Conservation (phyloP, 352 stramenopile genomes). For the Paralagenidium karlingii region DNA sequence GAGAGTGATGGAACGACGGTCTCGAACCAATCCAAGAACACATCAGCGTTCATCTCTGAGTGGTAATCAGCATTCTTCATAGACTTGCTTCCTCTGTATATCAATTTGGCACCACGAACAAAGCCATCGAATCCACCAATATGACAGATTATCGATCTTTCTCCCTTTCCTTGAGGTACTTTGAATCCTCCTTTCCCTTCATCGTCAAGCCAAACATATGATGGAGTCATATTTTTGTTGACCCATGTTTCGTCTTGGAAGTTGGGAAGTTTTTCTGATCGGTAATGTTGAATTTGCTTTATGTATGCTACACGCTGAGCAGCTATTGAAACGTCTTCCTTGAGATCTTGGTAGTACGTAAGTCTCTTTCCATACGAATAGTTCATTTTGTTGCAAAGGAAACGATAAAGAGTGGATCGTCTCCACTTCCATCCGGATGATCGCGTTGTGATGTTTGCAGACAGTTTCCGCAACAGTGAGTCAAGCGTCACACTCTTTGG, state of each 20-base stretch:
- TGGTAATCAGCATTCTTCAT: constrained; percentile 17
- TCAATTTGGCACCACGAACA: constrained; percentile 7
- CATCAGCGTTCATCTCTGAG: constrained; percentile 12
- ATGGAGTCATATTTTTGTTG: constrained; percentile 8
- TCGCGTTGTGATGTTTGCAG: not conserved
- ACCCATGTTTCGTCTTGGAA: constrained; percentile 9
- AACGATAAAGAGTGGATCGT: constrained; percentile 4
- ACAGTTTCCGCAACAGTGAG: not conserved
- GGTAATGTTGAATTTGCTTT: not conserved
- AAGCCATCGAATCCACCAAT: constrained; percentile 7
- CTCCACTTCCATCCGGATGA: constrained; percentile 5
- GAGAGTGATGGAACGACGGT: not conserved
- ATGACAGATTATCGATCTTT: constrained; percentile 11
- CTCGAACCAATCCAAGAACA: constrained; percentile 12
- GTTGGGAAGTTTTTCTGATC: not conserved
- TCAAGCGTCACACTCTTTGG: constrained; percentile 4
- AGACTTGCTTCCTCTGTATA: constrained; percentile 10
- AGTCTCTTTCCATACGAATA: constrained; percentile 2
- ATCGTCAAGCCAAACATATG: constrained; percentile 5
- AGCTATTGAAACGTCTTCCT: constrained; percentile 6
- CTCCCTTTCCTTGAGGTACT: constrained; percentile 7
- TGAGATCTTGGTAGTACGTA: constrained; percentile 4
- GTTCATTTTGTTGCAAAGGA: constrained; percentile 2
- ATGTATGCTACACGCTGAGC: constrained; percentile 5
- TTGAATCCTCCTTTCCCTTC: constrained; percentile 6